phyloP scores from a whole-genome alignment of 179 eudicot species.

The Dionaea muscipula region DNA sequence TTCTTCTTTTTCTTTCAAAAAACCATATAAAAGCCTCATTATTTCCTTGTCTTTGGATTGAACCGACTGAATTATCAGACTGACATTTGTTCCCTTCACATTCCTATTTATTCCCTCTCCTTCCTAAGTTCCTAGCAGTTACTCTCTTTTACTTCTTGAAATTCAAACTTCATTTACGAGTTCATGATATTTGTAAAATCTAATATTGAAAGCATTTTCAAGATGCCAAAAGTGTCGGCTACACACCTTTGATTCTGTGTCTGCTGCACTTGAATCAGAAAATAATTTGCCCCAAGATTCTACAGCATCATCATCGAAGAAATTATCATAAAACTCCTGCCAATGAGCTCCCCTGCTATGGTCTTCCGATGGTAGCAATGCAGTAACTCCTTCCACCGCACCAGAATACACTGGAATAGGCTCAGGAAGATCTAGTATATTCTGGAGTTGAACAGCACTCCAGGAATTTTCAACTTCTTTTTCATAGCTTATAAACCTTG shows the following conservation, averaged over 20 bases:
- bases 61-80: too few relatives aligned
- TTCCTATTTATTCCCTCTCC: too few relatives aligned
- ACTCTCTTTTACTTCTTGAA: too few relatives aligned
- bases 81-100: too few relatives aligned
- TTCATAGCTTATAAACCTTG: slow-evolving; percentile 22
- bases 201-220: too few relatives aligned
- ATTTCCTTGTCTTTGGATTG: too few relatives aligned
- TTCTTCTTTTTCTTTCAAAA: too few relatives aligned
- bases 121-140: too few relatives aligned
- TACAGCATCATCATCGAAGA: slow-evolving; percentile 26
- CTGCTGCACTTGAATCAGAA: slow-evolving; percentile 22
- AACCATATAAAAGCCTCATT: too few relatives aligned
- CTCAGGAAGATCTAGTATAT: slow-evolving; percentile 40
- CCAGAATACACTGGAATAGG: slow-evolving; percentile 13
- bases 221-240: too few relatives aligned
- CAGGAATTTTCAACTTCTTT: slow-evolving; percentile 34
- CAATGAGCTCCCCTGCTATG: slow-evolving; percentile 33
- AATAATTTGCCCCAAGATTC: slow-evolving; percentile 42
- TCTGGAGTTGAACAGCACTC: slow-evolving; percentile 38
- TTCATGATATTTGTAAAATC: too few relatives aligned
- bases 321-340: slow-evolving; percentile 33
- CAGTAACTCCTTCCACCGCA: slow-evolving; percentile 18
- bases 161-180: too few relatives aligned
- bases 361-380: slow-evolving; percentile 22
- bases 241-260: slow-evolving; percentile 33